These are phyloP conservation scores for Aspergillus sp. DNA, from an alignment of 2,329 filamentous ascomycete genomes.

Conservation along the genomic window DNA sequence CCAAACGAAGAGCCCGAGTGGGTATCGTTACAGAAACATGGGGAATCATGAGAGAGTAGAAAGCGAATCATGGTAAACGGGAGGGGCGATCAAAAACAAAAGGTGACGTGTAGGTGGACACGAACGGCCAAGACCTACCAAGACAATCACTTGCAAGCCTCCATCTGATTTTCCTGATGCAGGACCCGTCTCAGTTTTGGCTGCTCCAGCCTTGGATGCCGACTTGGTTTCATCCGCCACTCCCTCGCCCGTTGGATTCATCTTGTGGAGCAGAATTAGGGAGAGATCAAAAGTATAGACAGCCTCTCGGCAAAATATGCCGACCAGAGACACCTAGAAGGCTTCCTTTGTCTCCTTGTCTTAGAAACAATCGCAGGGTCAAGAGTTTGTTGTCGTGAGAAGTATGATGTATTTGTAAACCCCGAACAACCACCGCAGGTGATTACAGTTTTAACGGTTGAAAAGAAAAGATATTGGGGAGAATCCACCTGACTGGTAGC, in stretches of 20 bases:
- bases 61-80: neutral
- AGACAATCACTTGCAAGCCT: conserved; percentile 67
- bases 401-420: neutral
- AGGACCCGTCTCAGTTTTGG: neutral
- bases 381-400: neutral
- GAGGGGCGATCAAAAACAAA: neutral
- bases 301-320: neutral
- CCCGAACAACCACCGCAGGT: neutral
- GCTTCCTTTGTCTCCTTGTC: neutral
- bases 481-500: neutral
- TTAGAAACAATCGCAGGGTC: neutral
- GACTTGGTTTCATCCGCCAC: neutral
- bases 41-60: neutral
- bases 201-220: neutral
- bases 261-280: neutral
- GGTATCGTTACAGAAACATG: neutral
- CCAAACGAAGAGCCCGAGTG: neutral
- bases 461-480: neutral
- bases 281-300: neutral
- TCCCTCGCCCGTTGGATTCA: neutral
- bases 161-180: neutral
- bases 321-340: neutral
- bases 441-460: neutral
- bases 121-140: conserved; percentile 56
- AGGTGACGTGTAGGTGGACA: conserved; percentile 6